Evolutionary conservation across 2,329 filamentous ascomycete species (phyloP), one percentile per base, ranked within the genome.

Genomic region (Aureobasidium sp.): DNA sequence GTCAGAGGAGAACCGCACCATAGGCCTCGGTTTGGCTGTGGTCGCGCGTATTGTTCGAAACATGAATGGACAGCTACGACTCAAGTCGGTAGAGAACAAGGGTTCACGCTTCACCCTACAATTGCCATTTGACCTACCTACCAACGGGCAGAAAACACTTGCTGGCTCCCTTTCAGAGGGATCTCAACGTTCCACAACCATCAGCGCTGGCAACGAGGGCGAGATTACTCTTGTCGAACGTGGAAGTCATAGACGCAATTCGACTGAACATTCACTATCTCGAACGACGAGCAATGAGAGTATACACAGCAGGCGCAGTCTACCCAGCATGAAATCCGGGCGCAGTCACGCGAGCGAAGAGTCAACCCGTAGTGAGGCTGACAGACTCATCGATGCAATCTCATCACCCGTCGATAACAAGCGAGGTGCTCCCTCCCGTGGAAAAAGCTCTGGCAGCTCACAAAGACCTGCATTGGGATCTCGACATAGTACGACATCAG

Each of bases 31-130:
- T 0, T 80, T 96, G n/a, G 91, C 91, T 0, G 81, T 95, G 14
- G 91, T 96, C n/a, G 89, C 90, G 17, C 84, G 91, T 41, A 90
- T 91, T 39, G 81, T 96, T 36, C 84, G 87, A n/a, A 96, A 91
- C 69, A 94, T 96, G 89, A 87, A 93, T 63, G 92, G 91, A 0
- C 91, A 96, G 69, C 74, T 96, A 34, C 85, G 90, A 1, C 76
- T 96, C 1, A 93, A 91, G 69, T 96, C 91, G 0, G 90, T 94
- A 68, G 83, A 88, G 70, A 88, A 88, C 1, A 89, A 87, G 68
- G 91, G 92, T 0, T 92, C 91, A 20, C 82, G 89, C 58, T 96
- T 96, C 66, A 85, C 91, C 22, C 84, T 96, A 27, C 84, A 90
- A 65, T 77, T 96, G 34, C 87, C 88, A 0, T 94, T 96, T 66